Base-by-base conservation (phyloP, 768 basidiomycete genomes). In the Lactifluus volemus region DNA sequence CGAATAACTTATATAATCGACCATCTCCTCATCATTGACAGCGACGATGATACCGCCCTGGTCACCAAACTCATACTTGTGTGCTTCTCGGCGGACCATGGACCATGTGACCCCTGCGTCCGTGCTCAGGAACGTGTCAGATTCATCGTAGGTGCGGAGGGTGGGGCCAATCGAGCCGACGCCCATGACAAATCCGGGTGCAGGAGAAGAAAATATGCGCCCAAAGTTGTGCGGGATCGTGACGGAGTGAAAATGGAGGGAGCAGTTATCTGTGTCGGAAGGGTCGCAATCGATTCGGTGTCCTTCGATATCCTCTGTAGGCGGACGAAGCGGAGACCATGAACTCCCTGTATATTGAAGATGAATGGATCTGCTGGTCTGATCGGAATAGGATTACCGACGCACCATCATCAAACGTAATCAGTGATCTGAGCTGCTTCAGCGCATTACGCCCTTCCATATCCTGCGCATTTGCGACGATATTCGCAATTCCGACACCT, bases 41-140 rank as follows among this genome's bases (percentile, higher is more conserved):
- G 86, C 76, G 11, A 98, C 82, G 36, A 89, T 69, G 34, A 98
- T 81, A 67, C 88, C 88, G 0, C 81, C 97, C 68, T 80, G 79
- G 68, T 97, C 97, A 5, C 97, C 97, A 70, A 98, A 95, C 74
- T 98, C 95, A 68, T 98, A 98, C 73, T 94, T 93, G 70, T 92
- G 86, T 0, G 96, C 89, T 25, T 86, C 84, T 55, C 73, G 75
- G 47, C 77, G 76, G 10, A 86, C 79, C 87, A 92, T 92, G 25
- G 68, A 74, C 96, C 97, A 99, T 5, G 83, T 82, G 14, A 93
- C 66, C 1, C 97, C 97, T 0, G 86, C 94, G 68, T 99, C 92
- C 0, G 80, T 87, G 66, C 92, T 95, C 61, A 98, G 71, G 77
- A 97, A 99, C 0, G 96, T 98, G 68, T 97, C 92, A 68, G 89